These are phyloP conservation scores for Backusella macrospora DNA, from an alignment of 192 early-diverging fungal genomes.

Conservation along the genomic window DNA sequence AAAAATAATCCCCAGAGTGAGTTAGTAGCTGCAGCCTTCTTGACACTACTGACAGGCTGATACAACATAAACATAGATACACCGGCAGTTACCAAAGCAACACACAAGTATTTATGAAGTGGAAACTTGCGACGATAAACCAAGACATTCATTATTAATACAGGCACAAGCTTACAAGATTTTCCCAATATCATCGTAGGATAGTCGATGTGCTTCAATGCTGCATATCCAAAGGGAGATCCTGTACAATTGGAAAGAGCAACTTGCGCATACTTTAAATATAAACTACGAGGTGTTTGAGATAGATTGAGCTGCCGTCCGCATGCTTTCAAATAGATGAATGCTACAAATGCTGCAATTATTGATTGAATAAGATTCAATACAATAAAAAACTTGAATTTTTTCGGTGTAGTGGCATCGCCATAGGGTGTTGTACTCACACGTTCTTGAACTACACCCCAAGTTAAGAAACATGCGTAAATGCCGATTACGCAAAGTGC, in stretches of 20 bases:
- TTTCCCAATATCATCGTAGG: conserved; percentile 97
- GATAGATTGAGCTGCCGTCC: conserved; percentile 46
- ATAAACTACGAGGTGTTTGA: conserved; percentile 33
- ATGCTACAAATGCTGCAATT: conserved; percentile 74
- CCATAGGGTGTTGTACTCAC: conserved; percentile 85
- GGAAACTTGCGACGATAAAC: conserved; percentile 89
- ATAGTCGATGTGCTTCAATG: conserved; percentile 94
- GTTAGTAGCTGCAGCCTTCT: conserved; percentile 52
- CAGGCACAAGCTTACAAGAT: conserved; percentile 95
- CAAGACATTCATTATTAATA: conserved; percentile 93
- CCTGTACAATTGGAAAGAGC: conserved; percentile 74
- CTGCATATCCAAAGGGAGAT: conserved; percentile 92
- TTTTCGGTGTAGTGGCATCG: conserved; percentile 29
- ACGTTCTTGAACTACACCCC: conserved; percentile 94
- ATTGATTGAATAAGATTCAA: conserved; percentile 88
- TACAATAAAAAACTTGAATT: conserved; percentile 90
- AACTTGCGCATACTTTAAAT: conserved; percentile 74
- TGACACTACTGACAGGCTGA: conserved; percentile 57
- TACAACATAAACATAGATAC: conserved; percentile 94
- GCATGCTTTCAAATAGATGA: conserved; percentile 68
- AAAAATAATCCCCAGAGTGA: conserved; percentile 83
- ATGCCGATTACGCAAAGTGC: conserved; percentile 66
- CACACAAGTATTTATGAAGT: conserved; percentile 85
- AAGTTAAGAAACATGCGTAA: conserved; percentile 94
- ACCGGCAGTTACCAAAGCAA: conserved; percentile 85